Percentiles rank a stretch among this genome's conserved stretches.
Evolutionary conservation across 805 yeast species (phyloP).

Genomic region (Saturnispora ahearnii): DNA sequence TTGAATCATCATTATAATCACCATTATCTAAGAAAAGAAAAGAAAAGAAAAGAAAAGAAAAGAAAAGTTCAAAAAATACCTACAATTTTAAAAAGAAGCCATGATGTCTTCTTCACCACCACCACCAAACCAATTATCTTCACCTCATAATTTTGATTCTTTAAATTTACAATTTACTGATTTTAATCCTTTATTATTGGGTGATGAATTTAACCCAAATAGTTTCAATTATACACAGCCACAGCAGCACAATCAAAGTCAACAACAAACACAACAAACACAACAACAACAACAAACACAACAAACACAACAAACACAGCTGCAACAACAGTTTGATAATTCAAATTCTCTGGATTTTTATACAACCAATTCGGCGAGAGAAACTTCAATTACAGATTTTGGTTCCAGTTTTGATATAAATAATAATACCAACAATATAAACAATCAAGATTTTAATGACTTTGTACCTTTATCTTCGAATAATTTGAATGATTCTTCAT

Average conservation of each 20-base stretch:
- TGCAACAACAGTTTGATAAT: background rate
- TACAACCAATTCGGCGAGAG: background rate
- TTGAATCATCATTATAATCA: too few relatives aligned
- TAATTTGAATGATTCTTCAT: constrained; percentile 15
- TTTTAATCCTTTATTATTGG: background rate
- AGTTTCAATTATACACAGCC: background rate
- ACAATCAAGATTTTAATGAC: constrained; percentile 17
- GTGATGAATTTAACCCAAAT: background rate
- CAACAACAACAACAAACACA: constrained; percentile 4
- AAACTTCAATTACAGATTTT: background rate
- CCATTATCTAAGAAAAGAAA: background rate
- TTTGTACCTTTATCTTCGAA: constrained; percentile 25
- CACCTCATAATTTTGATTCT: background rate
- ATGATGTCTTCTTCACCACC: constrained; percentile 33
- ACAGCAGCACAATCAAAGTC: background rate
- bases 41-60: background rate
- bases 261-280: constrained; percentile 3
- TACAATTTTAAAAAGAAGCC: background rate
- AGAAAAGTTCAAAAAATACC: background rate
- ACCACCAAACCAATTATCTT: constrained; percentile 12
- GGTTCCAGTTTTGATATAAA: constrained; percentile 1
- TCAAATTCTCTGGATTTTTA: background rate
- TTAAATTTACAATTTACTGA: background rate
- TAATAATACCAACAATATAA: background rate
- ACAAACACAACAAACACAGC: constrained; percentile 6